phyloP scores from a whole-genome alignment of 2,329 filamentous ascomycete genomes.

The Aspergillus tamarii region DNA sequence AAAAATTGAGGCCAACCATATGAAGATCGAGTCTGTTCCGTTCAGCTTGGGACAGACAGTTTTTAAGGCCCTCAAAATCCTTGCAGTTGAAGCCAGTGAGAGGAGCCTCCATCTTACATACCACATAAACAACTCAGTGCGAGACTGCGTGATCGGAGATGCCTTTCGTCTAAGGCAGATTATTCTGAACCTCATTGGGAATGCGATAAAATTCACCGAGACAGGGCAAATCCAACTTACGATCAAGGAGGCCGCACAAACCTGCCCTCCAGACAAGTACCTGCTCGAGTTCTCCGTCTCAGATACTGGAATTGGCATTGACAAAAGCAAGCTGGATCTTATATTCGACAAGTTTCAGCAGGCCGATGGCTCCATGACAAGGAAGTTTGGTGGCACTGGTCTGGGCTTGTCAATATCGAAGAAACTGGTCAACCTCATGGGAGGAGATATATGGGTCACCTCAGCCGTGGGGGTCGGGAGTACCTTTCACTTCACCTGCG shows the following conservation, averaged over 20 bases:
- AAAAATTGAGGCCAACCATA: conserved; percentile 89
- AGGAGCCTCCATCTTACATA: conserved; percentile 91
- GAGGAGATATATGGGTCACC: conserved; percentile 93
- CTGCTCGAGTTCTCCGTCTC: conserved; percentile 94
- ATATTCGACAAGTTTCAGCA: conserved; percentile 99
- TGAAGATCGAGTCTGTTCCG: conserved; percentile 97
- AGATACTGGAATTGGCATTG: conserved; percentile 97
- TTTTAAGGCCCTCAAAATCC: conserved; percentile 96
- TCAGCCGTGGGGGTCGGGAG: conserved; percentile 90
- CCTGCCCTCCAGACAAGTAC: conserved; percentile 75
- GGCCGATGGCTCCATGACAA: conserved; percentile 93
- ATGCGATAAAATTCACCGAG: conserved; percentile 98
- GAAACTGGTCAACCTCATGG: conserved; percentile 92
- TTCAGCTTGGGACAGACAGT: conserved; percentile 93
- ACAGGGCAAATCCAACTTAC: conserved; percentile 92
- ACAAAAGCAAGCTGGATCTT: conserved; percentile 89
- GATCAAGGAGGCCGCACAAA: conserved; percentile 73
- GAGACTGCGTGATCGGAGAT: conserved; percentile 93
- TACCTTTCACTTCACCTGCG: conserved; percentile 95
- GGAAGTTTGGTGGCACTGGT: conserved; percentile 93
- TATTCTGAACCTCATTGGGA: conserved; percentile 94
- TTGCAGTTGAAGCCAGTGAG: conserved; percentile 97
- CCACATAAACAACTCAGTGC: conserved; percentile 88
- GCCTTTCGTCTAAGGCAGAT: conserved; percentile 96
- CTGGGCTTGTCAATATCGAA: conserved; percentile 94